phyloP scores from a whole-genome alignment of 1,284 basidiomycete genomes.

The Volvariella surrecta region DNA sequence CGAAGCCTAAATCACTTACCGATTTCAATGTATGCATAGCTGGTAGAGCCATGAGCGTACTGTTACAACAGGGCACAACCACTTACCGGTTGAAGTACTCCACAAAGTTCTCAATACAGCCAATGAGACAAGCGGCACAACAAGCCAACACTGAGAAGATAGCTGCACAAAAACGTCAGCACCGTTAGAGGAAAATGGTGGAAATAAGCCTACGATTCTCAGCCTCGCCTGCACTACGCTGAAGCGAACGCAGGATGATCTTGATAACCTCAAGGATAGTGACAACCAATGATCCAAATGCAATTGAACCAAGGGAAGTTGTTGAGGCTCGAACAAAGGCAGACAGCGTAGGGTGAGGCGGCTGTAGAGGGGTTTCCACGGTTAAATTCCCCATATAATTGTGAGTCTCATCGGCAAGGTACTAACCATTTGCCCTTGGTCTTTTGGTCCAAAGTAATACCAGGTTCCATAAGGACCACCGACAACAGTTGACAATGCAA shows the following conservation, averaged over 20 bases:
- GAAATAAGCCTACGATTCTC: slow-evolving; percentile 57
- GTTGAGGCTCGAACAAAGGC: slow-evolving; percentile 80
- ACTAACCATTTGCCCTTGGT: slow-evolving; percentile 51
- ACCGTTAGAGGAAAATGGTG: not conserved
- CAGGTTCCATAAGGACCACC: slow-evolving; percentile 55
- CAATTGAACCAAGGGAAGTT: slow-evolving; percentile 81
- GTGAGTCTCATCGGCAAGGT: not conserved
- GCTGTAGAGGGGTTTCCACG: slow-evolving; percentile 29
- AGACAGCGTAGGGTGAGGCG: slow-evolving; percentile 61
- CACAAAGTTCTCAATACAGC: slow-evolving; percentile 62
- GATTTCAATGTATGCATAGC: slow-evolving; percentile 81
- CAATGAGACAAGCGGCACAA: slow-evolving; percentile 75
- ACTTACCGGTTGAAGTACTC: slow-evolving; percentile 76
- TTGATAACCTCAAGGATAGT: slow-evolving; percentile 76
- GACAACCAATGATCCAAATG: slow-evolving; percentile 86
- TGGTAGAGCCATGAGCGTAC: slow-evolving; percentile 13
- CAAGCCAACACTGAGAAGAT: slow-evolving; percentile 72
- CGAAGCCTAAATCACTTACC: slow-evolving; percentile 26
- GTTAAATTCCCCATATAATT: slow-evolving; percentile 5
- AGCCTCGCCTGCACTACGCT: slow-evolving; percentile 62
- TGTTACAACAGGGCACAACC: not conserved
- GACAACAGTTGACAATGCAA: slow-evolving; percentile 72
- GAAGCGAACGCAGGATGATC: slow-evolving; percentile 55
- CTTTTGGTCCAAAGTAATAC: slow-evolving; percentile 69
- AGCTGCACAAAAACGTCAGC: slow-evolving; percentile 24